A percentile compares a stretch with the other conserved stretches of the same genome.
Conservation (phyloP, 1,139 yeast species). For the Taphrina sp. region DNA sequence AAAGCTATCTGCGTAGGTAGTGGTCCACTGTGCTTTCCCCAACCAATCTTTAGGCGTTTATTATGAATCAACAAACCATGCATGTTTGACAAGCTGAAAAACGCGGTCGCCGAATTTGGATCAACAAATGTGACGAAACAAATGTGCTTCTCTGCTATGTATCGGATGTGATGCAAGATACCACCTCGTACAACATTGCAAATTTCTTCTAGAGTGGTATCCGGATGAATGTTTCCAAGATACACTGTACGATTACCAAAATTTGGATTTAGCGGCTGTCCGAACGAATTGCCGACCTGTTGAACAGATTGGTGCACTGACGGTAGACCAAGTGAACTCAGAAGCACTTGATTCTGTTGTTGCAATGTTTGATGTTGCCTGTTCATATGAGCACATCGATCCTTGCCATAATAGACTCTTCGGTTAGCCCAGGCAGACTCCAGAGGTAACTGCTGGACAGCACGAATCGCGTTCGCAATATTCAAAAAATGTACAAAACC, state of each 20-base stretch:
- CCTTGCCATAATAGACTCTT: slow-evolving; percentile 81
- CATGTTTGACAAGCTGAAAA: slow-evolving; percentile 80
- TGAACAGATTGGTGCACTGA: slow-evolving; percentile 1
- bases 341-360: slow-evolving; percentile 25
- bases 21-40: slow-evolving; percentile 96
- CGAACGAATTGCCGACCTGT: slow-evolving; percentile 5
- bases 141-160: slow-evolving; percentile 75
- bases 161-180: slow-evolving; percentile 59
- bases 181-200: slow-evolving; percentile 96
- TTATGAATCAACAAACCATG: slow-evolving; percentile 80
- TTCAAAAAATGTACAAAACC: slow-evolving; percentile 78
- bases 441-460: slow-evolving; percentile 63
- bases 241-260: slow-evolving; percentile 90
- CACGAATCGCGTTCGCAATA: slow-evolving; percentile 78
- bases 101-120: slow-evolving; percentile 89
- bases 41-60: slow-evolving; percentile 80
- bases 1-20: slow-evolving; percentile 72
- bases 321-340: slow-evolving; percentile 20
- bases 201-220: slow-evolving; percentile 82
- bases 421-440: slow-evolving; percentile 59
- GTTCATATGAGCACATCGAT: slow-evolving; percentile 55
- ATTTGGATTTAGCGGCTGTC: slow-evolving; percentile 44
- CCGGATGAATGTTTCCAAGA: slow-evolving; percentile 81
- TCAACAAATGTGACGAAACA: slow-evolving; percentile 91
- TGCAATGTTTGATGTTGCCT: slow-evolving; percentile 22